Evolutionary conservation across 2,329 filamentous ascomycete genomes (phyloP).

Genomic region (Mycogone perniciosa): DNA sequence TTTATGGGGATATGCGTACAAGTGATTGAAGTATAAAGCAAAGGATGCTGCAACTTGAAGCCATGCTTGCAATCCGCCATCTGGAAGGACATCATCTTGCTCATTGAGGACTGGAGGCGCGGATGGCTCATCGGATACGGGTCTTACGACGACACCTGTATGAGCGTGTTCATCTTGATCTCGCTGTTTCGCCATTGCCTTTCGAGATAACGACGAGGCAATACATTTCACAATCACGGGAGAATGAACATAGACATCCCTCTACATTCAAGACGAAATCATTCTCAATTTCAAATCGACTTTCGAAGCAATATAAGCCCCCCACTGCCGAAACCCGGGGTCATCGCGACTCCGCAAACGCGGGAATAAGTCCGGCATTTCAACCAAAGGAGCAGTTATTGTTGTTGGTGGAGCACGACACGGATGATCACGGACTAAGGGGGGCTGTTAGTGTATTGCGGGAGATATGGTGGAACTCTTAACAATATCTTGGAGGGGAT

Average conservation of each 20-base stretch:
- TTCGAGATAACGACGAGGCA: background rate
- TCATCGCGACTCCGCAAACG: too few species aligned
- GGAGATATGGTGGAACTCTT: background rate
- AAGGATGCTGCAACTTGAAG: constrained; percentile 31
- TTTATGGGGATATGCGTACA: constrained; percentile 17
- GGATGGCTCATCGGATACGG: background rate
- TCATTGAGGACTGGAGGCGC: background rate
- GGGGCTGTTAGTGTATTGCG: background rate
- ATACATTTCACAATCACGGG: too few species aligned
- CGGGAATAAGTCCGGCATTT: background rate
- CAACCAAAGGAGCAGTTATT: background rate
- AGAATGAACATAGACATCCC: background rate
- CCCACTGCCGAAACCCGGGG: too few species aligned
- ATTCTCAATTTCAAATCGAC: too few species aligned
- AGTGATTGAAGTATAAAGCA: constrained; percentile 30
- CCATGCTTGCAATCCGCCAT: constrained; percentile 30
- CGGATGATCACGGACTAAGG: background rate
- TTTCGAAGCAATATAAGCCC: too few species aligned
- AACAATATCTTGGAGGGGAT: background rate
- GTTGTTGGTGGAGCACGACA: background rate
- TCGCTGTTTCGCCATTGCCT: too few species aligned
- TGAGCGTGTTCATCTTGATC: background rate
- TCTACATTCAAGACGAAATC: too few species aligned
- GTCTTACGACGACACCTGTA: background rate
- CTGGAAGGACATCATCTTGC: constrained; percentile 9